A percentile compares a stretch with the other conserved stretches of the same genome.
Conservation (phyloP, 371 early-diverging fungal genomes). For the Dentiscutata heterogama region DNA sequence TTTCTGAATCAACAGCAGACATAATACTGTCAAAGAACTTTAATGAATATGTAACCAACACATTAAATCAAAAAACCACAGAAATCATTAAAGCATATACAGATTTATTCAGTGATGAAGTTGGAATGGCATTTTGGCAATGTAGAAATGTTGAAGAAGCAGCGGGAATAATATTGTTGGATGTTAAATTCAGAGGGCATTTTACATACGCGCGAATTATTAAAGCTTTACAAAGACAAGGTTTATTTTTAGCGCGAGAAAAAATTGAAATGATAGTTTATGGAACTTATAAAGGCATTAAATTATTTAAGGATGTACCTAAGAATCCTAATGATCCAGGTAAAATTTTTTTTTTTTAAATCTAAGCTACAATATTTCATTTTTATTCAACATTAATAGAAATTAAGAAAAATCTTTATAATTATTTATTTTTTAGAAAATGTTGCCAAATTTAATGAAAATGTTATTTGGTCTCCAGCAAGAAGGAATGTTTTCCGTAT, state of each 20-base stretch:
- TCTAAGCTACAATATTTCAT: background rate
- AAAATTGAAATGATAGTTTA: constrained; percentile 55
- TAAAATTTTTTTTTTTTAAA: background rate
- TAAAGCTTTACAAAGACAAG: constrained; percentile 45
- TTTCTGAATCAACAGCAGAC: constrained; percentile 46
- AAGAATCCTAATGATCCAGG: background rate
- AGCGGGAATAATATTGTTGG: constrained; percentile 51
- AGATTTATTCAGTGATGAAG: constrained; percentile 41
- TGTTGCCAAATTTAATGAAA: background rate
- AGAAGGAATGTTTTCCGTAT: constrained; percentile 25
- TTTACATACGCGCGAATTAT: constrained; percentile 45
- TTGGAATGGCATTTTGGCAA: constrained; percentile 45
- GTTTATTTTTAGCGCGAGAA: constrained; percentile 45
- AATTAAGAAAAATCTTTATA: background rate
- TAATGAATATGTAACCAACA: constrained; percentile 47
- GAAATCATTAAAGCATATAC: constrained; percentile 45
- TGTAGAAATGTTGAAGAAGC: constrained; percentile 48
- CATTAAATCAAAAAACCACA: constrained; percentile 42
- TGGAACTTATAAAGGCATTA: constrained; percentile 49
- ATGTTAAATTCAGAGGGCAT: constrained; percentile 47
- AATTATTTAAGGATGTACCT: constrained; percentile 45
- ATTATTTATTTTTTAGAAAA: background rate
- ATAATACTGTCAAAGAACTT: constrained; percentile 46
- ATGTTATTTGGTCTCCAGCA: constrained; percentile 29
- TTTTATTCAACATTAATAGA: background rate